A percentile compares a stretch with the other conserved stretches of the same genome.
Evolutionary conservation across 2,329 filamentous ascomycete species (phyloP).

Genomic region (Epichloe bromicola): DNA sequence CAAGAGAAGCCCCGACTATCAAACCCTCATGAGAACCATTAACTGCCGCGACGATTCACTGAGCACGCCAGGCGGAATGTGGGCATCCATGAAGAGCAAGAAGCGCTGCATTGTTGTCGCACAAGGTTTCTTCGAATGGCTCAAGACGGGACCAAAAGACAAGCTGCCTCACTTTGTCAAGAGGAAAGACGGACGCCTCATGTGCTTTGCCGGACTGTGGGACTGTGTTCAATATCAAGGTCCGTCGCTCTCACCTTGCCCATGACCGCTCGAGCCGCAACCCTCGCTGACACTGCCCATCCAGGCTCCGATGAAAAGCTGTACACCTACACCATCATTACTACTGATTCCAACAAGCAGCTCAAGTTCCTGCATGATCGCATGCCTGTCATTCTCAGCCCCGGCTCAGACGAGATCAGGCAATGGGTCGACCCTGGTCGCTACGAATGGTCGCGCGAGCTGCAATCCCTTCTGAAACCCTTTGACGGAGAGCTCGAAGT

Average conservation of each 20-base stretch:
- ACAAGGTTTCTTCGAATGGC: slow-evolving; percentile 94
- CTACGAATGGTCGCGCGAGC: slow-evolving; percentile 60
- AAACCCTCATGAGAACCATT: slow-evolving; percentile 72
- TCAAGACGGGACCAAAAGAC: slow-evolving; percentile 63
- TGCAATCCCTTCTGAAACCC: slow-evolving; percentile 70
- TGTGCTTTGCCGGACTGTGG: slow-evolving; percentile 88
- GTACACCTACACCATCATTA: slow-evolving; percentile 91
- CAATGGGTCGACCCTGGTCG: slow-evolving; percentile 67
- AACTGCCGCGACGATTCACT: slow-evolving; percentile 91
- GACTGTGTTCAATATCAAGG: slow-evolving; percentile 75
- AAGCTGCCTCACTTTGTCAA: slow-evolving; percentile 78
- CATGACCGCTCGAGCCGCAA: too few relatives aligned
- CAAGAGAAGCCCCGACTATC: slow-evolving; percentile 67
- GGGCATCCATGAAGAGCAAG: slow-evolving; percentile 78
- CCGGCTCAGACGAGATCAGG: slow-evolving; percentile 54
- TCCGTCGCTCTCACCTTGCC: not conserved
- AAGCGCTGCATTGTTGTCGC: slow-evolving; percentile 82
- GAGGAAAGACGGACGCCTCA: slow-evolving; percentile 66
- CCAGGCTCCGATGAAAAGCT: slow-evolving; percentile 42
- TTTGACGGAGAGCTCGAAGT: slow-evolving; percentile 68
- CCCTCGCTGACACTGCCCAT: not conserved
- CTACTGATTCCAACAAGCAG: slow-evolving; percentile 72
- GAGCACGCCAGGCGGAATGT: slow-evolving; percentile 65
- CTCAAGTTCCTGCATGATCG: slow-evolving; percentile 81
- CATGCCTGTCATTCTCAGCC: slow-evolving; percentile 88